Evolutionary conservation across 169 alveolate genomes (phyloP), one percentile per base, ranked within the genome.

Genomic region (Cryptosporidium viatorum): DNA sequence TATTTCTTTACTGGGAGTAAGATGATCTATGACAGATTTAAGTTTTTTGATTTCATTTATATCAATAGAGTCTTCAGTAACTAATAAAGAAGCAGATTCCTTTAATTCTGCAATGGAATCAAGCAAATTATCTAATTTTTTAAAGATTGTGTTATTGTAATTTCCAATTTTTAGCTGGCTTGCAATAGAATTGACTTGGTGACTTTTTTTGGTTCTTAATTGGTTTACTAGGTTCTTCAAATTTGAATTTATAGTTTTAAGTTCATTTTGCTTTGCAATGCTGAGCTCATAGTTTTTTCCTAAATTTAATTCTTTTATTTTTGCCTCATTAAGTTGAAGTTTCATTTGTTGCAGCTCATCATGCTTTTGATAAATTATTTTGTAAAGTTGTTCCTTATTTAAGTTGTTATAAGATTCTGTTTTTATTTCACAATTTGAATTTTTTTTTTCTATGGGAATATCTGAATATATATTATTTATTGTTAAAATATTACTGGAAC

Each of bases 211-310:
- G 6, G 5, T 62, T 41, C 67, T 59, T 26, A 62, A 41, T 18
- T 80, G 67, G 29, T 62, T 62, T 9, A 80, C 55, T 48, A 23
- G 7, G 39, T 80, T 80, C 26, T 80, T 45, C 62, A 80, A 39
- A 9, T 26, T 65, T 4, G 59, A 21, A 39, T 45, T 62, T 1
- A 39, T 80, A 29, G 89, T 45, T 50, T 62, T 80, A 9, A 80
- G 50, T 35, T 80, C 89, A 43, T 80, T 80, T 80, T 59, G 74
- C 39, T 65, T 62, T 29, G 89, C 89, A 62, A 43, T 60, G 8
- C 68, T 60, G 10, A 62, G 70, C 65, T 80, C 89, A 21, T 39
- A 41, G 39, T 29, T 80, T 45, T 67, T 80, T 26, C 33, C 75
- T 48, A 50, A 80, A 31, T 62, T 43, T n/a, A 80, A 29, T 52